phyloP scores from a whole-genome alignment of 805 yeast genomes.

The Jamesozyma spencerorum region DNA sequence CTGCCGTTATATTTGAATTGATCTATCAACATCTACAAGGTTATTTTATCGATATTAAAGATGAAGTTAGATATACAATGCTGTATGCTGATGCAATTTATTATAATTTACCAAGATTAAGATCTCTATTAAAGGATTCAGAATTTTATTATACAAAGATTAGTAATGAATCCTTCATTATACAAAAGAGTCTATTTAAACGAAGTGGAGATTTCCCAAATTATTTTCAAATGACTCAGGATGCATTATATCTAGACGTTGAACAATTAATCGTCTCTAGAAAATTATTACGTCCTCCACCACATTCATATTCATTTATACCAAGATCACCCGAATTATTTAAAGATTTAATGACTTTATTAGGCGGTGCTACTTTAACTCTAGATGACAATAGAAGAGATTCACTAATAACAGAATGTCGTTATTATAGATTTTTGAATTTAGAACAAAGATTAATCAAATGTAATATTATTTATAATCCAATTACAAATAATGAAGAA shows the following conservation, averaged over 20 bases:
- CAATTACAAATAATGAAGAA: slow-evolving; percentile 44
- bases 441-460: slow-evolving; percentile 63
- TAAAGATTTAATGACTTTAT: slow-evolving; percentile 42
- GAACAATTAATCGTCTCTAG: slow-evolving; percentile 31
- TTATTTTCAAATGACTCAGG: slow-evolving; percentile 57
- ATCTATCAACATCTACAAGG: slow-evolving; percentile 75
- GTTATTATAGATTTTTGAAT: slow-evolving; percentile 65
- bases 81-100: slow-evolving; percentile 64
- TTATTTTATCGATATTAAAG: slow-evolving; percentile 51
- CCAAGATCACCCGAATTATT: slow-evolving; percentile 48
- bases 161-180: slow-evolving; percentile 50
- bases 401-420: slow-evolving; percentile 56
- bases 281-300: slow-evolving; percentile 66
- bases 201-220: slow-evolving; percentile 68
- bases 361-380: slow-evolving; percentile 45
- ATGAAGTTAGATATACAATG: slow-evolving; percentile 53
- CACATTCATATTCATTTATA: slow-evolving; percentile 44
- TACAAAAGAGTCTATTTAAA: slow-evolving; percentile 46
- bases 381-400: slow-evolving; percentile 50
- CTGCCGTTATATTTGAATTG: slow-evolving; percentile 55
- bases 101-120: slow-evolving; percentile 53
- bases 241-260: slow-evolving; percentile 43
- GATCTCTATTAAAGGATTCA: slow-evolving; percentile 39
- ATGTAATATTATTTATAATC: slow-evolving; percentile 42
- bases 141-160: slow-evolving; percentile 46